phyloP scores from a whole-genome alignment of 352 stramenopile species.

The Phytophthora colocasiae region DNA sequence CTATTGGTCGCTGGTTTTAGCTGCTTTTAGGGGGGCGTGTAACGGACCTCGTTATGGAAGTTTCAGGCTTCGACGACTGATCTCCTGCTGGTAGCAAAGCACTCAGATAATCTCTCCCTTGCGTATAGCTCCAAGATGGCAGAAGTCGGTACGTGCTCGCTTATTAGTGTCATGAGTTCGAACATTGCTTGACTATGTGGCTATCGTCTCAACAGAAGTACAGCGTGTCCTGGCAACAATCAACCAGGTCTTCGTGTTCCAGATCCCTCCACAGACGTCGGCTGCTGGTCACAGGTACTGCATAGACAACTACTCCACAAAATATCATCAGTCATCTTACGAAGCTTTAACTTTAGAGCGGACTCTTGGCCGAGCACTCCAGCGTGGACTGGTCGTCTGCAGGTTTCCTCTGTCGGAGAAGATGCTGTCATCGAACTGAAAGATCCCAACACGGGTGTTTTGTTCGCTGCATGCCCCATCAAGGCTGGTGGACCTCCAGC shows the following conservation, averaged over 20 bases:
- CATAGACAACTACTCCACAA: background rate
- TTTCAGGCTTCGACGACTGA: background rate
- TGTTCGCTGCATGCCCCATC: slow-evolving; percentile 74
- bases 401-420: slow-evolving; percentile 69
- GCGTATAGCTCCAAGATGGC: slow-evolving; percentile 24
- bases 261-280: slow-evolving; percentile 70
- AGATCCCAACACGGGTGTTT: slow-evolving; percentile 53
- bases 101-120: background rate
- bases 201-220: slow-evolving; percentile 36
- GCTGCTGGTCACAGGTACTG: slow-evolving; percentile 60
- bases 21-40: slow-evolving; percentile 21
- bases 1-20: slow-evolving; percentile 10
- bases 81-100: background rate
- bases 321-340: too few species aligned
- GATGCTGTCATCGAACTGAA: slow-evolving; percentile 70
- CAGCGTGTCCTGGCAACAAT: slow-evolving; percentile 68
- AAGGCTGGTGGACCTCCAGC: slow-evolving; percentile 60
- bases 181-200: background rate
- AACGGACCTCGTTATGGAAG: slow-evolving; percentile 14
- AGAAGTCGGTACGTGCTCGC: slow-evolving; percentile 29
- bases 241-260: slow-evolving; percentile 78
- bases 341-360: slow-evolving; percentile 23
- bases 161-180: background rate
- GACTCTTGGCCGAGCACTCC: slow-evolving; percentile 72
- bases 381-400: slow-evolving; percentile 65